Percentiles rank a stretch among this genome's conserved stretches.
Evolutionary conservation across 2,329 filamentous ascomycete species (phyloP).

Genomic region (Fusarium sp.): DNA sequence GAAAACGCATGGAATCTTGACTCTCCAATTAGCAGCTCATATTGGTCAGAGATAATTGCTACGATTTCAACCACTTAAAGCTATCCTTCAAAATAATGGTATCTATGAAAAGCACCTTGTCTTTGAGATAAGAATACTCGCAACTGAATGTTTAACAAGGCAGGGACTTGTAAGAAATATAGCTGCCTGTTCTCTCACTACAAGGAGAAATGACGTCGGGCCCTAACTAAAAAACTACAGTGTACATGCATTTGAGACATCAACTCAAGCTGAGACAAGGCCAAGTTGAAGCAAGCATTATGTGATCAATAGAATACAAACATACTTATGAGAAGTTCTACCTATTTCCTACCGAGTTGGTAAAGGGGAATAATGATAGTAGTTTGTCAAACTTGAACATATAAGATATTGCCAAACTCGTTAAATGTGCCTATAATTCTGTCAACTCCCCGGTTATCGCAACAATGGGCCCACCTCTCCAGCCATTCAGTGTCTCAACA

Average conservation of each 20-base stretch:
- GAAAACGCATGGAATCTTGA: neutral
- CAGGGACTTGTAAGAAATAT: neutral
- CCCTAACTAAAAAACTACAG: neutral
- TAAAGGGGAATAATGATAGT: neutral
- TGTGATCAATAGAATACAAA: neutral
- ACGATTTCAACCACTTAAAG: neutral
- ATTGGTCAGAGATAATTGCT: neutral
- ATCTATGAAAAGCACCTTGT: neutral
- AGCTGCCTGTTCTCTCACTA: neutral
- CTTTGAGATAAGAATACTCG: neutral
- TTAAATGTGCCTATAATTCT: neutral
- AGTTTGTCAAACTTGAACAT: neutral
- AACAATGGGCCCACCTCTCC: conserved; percentile 18
- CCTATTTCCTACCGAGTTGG: neutral
- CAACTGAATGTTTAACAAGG: neutral
- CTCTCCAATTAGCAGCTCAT: neutral
- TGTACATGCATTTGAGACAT: neutral
- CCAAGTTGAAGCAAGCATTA: neutral
- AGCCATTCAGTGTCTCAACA: conserved; percentile 19
- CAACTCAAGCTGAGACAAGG: neutral
- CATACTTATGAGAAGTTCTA: neutral
- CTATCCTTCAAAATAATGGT: neutral
- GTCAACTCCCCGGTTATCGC: conserved; percentile 25
- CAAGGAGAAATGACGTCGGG: neutral
- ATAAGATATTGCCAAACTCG: neutral